A percentile compares a stretch with the other conserved stretches of the same genome.
Conservation (phyloP, 1,139 yeast species). For the Blastobotrys capitulatus region DNA sequence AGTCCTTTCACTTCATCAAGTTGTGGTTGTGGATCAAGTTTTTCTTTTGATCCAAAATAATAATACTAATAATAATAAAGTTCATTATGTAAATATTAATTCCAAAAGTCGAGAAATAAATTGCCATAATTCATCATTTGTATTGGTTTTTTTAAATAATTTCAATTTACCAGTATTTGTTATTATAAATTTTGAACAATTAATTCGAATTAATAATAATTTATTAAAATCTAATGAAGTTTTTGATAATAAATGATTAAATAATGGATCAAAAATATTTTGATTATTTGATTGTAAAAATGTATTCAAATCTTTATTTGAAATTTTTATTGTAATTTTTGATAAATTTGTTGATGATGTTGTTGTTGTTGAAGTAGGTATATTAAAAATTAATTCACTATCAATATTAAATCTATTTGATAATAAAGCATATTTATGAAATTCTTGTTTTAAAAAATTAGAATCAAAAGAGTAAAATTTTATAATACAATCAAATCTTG, state of each 20-base stretch:
- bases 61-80: neutral
- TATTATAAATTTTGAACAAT: slow-evolving; percentile 22
- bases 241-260: slow-evolving; percentile 15
- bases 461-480: slow-evolving; percentile 10
- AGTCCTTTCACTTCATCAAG: slow-evolving; percentile 87
- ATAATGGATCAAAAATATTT: slow-evolving; percentile 14
- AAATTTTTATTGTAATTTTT: slow-evolving; percentile 18
- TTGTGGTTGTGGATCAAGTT: slow-evolving; percentile 96
- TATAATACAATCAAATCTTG: slow-evolving; percentile 17
- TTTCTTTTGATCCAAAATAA: slow-evolving; percentile 64
- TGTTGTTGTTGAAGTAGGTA: slow-evolving; percentile 15
- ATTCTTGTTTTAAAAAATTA: slow-evolving; percentile 8
- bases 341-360: slow-evolving; percentile 15
- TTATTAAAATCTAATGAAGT: slow-evolving; percentile 19
- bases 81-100: neutral
- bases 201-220: slow-evolving; percentile 19
- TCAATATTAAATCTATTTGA: neutral
- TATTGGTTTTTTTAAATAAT: slow-evolving; percentile 13
- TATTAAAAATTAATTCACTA: slow-evolving; percentile 19
- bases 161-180: slow-evolving; percentile 21
- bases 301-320: slow-evolving; percentile 16
- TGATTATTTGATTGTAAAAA: slow-evolving; percentile 9
- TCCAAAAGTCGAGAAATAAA: slow-evolving; percentile 7
- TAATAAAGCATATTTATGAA: no score
- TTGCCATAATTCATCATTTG: slow-evolving; percentile 9